Evolutionary conservation across 2,329 filamentous ascomycete species (phyloP), one percentile per base, ranked within the genome.

Genomic region (Chaetothyriales sp.): DNA sequence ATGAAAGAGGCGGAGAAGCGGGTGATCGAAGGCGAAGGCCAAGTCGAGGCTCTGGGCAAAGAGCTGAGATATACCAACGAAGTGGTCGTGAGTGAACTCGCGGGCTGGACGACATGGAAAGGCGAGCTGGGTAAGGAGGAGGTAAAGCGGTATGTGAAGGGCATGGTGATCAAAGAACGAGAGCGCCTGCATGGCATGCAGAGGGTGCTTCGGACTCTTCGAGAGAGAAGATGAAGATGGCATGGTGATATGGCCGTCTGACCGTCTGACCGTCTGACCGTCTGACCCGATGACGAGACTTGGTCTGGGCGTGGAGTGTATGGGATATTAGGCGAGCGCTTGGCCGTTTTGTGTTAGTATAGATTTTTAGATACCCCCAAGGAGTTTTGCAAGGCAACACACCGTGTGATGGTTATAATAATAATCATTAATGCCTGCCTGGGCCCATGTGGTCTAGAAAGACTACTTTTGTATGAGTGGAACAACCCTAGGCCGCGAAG

Each of bases 61-160:
- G 92, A 98, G 67, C 72, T 98, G 51, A 74, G 88, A 48, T 95
- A 92, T 67, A 95, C 89, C 47, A 90, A 95, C 69, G 87, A 94
- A 67, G 88, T 90, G 13, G 90, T 97, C 20, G 90, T 94, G 5
- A 77, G 81, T 1, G 92, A 98, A 70, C 68, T 98, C 51, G 92
- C 92, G 0, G 89, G 86, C 15, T 98, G 92, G 88, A 89, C 95
- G 63, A 88, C 94, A 43, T 80, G 89, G 71, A 82, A 94, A 63
- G 86, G 88, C 59, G 80, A 78, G 62, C 81, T 86, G 70, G 89
- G 86, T 1, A 74, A 82, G 55, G 78, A 78, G 53, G 86, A 87
- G 25, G 78, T 95, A 55, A 80, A 77, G 58, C 81, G 88, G 46
- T 79, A 94, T 60, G 90, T 86, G 18, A 78, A 75, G 62, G 80